A percentile compares a stretch with the other conserved stretches of the same genome.
Evolutionary conservation across 345 rosid genomes (phyloP).

Genomic region (Clarkia xantiana): DNA sequence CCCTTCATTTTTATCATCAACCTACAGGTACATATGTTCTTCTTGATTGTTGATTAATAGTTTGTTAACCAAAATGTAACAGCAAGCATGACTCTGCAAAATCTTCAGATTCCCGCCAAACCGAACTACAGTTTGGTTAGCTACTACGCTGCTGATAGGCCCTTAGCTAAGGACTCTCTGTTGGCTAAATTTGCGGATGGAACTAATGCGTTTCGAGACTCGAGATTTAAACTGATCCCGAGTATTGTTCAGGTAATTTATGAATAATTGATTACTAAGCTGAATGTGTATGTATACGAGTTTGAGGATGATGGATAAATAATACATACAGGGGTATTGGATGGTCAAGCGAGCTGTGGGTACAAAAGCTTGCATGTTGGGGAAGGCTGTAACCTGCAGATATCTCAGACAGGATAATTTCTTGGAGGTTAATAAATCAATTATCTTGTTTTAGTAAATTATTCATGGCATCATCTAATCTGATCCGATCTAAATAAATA

Average conservation of each 20-base stretch:
- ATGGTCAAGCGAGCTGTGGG: constrained; percentile 99
- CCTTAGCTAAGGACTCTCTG: constrained; percentile 52
- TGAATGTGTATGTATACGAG: constrained; percentile 1
- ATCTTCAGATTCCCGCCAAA: constrained; percentile 71
- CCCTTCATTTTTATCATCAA: constrained; percentile 76
- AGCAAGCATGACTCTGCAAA: constrained; percentile 1
- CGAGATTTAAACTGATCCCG: constrained; percentile 88
- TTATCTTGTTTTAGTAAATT: no score
- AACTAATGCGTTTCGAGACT: constrained; percentile 62
- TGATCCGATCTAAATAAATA: no score
- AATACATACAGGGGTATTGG: constrained; percentile 94
- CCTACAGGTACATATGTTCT: constrained; percentile 56
- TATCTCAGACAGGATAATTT: constrained; percentile 88
- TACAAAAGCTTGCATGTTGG: constrained; percentile 88
- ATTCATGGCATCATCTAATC: not conserved
- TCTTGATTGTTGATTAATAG: not conserved
- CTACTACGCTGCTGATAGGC: constrained; percentile 83
- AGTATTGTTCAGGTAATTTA: constrained; percentile 69
- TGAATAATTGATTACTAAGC: not conserved
- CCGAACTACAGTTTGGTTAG: constrained; percentile 88
- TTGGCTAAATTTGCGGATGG: constrained; percentile 79
- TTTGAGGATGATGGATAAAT: constrained; percentile 5
- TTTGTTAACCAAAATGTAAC: not conserved
- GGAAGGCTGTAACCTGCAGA: constrained; percentile 94
- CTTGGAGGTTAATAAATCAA: constrained; percentile 83